Percentiles rank a stretch among this genome's conserved stretches.
Evolutionary conservation across 306 rosid species (phyloP).

Genomic region (Cotoneaster glaucophyllus): DNA sequence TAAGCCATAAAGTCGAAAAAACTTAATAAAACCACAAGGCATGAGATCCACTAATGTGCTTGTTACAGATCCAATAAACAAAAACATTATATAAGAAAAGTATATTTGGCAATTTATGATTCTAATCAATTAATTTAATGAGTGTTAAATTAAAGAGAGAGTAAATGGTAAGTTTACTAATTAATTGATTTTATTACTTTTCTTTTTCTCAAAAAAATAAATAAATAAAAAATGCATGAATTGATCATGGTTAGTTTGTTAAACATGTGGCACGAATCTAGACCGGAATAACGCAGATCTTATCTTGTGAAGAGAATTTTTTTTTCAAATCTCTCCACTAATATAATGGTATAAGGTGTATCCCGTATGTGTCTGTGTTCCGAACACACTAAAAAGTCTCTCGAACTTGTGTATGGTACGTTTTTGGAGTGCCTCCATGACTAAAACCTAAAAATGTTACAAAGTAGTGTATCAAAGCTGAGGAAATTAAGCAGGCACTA

Average conservation of each 20-base stretch:
- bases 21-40: no score
- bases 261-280: neutral
- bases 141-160: neutral
- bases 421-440: neutral
- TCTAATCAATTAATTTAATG: neutral
- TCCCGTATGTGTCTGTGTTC: no score
- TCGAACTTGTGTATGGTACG: neutral
- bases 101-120: neutral
- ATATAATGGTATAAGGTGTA: no score
- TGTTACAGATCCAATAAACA: no score
- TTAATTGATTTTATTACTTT: no score
- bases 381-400: rapidly evolving
- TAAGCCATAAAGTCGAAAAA: no score
- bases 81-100: neutral
- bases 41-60: no score
- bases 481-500: neutral
- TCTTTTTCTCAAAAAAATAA: neutral
- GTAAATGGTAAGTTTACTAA: neutral
- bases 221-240: neutral
- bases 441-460: neutral
- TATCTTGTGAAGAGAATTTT: no score
- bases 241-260: neutral
- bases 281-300: no score
- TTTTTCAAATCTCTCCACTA: no score
- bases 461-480: neutral